Base-by-base conservation (phyloP, 1,284 basidiomycete genomes). In the Farysia itapuensis region DNA sequence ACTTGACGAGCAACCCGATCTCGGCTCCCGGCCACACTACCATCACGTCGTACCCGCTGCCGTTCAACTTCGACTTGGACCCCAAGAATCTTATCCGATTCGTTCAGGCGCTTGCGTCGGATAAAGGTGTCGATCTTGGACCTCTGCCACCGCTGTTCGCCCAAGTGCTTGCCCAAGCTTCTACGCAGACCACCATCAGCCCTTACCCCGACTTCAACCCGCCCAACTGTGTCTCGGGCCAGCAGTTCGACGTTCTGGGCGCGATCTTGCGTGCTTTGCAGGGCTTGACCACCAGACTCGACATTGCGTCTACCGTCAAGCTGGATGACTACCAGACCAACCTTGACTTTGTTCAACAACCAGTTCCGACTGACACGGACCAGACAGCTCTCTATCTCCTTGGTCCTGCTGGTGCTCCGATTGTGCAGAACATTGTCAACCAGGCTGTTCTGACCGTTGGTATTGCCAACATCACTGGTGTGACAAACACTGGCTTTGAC, bases 381-480 rank as follows among this genome's bases (percentile, higher is more conserved):
- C 66, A 80, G 46, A 84, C 84, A 0, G 82, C 81, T 0, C 77
- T 89, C 21, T 86, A 83, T 77, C 80, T 88, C 37, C 84, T 88
- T 34, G 85, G 86, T 25, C 85, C 83, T 4, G 72, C 70, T 5
- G 64, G 59, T 49, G 63, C 81, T 2, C 84, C 85, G 14, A 79
- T 87, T 38, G 82, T 86, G 5, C 86, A 88, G 72, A 78, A 81
- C 66, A 80, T 89, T 16, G 86, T 89, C 32, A 81, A 84, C 49
- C 79, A 80, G 29, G 81, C 86, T 2, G 58, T 79, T 6, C 76
- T 89, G 33, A 75, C 79, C 5, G 87, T 88, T 72, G 79, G 65
- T 25, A 78, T 80, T 37, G 86, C 84, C 6, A 84, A 84, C 58
- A 85, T 88, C 63, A 85, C 83, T 81, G 83, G 75, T 12, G 79